Evolutionary conservation across 2,329 filamentous ascomycete genomes (phyloP), one percentile per base, ranked within the genome.

Genomic region (Nothopassalora personata): DNA sequence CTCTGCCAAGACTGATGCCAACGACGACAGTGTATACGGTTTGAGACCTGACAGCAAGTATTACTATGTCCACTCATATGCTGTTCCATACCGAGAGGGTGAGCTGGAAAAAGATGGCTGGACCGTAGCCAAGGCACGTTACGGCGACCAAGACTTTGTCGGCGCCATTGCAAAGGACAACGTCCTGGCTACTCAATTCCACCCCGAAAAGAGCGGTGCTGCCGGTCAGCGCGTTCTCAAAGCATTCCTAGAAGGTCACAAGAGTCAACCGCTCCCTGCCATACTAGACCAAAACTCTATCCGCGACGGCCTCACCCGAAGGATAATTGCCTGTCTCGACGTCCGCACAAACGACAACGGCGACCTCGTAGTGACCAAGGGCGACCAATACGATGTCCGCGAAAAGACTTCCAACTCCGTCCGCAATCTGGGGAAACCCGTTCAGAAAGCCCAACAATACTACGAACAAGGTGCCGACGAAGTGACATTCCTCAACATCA

Each of bases 61-160:
- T 80, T 99, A 99, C 78, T 99, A 99, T 72, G 93, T 99, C 58
- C 94, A 99, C 80, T 92, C 91, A 1, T 99, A 94, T 76, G 92
- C 91, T 59, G 87, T 86, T 28, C 87, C 87, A 3, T 96, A 97
- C 73, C 76, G 77, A 54, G 76, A 83, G 49, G 90, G 88, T 36
- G 81, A 87, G 64, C 80, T 97, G 11, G 91, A 97, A 75, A 80
- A 80, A 57, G 82, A 88, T 34, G 94, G 93, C 28, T 99, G 94
- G 93, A 85, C 86, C 8, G 88, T 97, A n/a, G 94, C 94, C 1
- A 96, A 90, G 2, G 92, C 87, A 18, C 86, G 83, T 15, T 99
- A 99, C 74, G 92, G 92, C 33, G 79, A 83, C 13, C 91, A 99
- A 77, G 88, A 88, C 39, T 99, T 99, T 71, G 86, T 97, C 10